Conservation (phyloP, 768 basidiomycete species). For the Pisolithus sp. region DNA sequence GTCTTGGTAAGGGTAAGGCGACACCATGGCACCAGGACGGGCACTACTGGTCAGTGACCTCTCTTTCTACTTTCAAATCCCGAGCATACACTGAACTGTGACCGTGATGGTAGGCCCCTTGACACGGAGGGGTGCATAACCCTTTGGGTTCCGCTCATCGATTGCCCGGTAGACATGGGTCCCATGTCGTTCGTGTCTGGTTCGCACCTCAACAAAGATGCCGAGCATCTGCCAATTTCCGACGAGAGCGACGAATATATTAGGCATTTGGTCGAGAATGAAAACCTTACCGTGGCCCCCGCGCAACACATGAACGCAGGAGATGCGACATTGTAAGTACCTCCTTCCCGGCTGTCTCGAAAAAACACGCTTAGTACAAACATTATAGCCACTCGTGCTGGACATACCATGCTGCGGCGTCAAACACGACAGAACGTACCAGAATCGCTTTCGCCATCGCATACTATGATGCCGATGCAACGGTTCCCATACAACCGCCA, state of each 20-base stretch:
- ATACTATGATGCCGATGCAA: conserved; percentile 1
- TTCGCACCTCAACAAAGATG: background rate
- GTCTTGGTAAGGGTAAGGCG: background rate
- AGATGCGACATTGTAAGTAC: background rate
- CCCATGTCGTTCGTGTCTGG: conserved; percentile 6
- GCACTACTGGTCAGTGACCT: background rate
- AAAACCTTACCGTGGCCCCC: background rate
- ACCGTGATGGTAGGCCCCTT: background rate
- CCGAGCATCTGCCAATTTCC: conserved; percentile 3
- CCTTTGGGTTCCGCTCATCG: conserved; percentile 3
- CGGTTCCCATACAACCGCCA: background rate
- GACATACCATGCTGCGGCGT: conserved; percentile 4
- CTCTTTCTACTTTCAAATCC: background rate
- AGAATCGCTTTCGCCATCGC: conserved; percentile 1
- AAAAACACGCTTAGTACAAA: background rate
- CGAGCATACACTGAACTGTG: background rate
- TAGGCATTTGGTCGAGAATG: conserved; percentile 1
- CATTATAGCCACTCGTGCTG: conserved; percentile 5
- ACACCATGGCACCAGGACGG: conserved; percentile 2
- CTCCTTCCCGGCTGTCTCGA: too few species aligned
- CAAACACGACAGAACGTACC: background rate
- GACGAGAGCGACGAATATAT: conserved; percentile 1
- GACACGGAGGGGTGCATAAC: conserved; percentile 4
- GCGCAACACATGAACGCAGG: conserved; percentile 2
- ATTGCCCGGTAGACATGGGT: conserved; percentile 5